Conservation (phyloP, 441 rosid genomes). For the Euphorbia schlechtendalii region DNA sequence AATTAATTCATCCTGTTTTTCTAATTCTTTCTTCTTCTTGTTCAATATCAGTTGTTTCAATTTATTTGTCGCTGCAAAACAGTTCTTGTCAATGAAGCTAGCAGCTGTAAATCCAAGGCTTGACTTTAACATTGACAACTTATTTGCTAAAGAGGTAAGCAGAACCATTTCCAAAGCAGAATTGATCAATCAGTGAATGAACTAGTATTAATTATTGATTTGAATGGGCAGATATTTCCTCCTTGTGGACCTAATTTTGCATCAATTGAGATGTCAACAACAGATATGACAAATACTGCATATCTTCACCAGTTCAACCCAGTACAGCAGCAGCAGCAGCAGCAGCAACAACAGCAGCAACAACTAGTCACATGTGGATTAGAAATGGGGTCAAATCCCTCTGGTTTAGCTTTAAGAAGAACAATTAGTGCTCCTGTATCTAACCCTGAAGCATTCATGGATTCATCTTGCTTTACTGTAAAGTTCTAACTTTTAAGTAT, state of each 20-base stretch:
- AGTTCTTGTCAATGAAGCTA: slow-evolving; percentile 74
- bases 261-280: slow-evolving; percentile 38
- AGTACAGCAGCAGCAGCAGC: too few species aligned
- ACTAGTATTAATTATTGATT: background rate
- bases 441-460: slow-evolving; percentile 36
- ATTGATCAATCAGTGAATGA: background rate
- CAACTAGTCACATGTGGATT: slow-evolving; percentile 37
- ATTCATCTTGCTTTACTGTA: slow-evolving; percentile 51
- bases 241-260: slow-evolving; percentile 38
- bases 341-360: slow-evolving; percentile 41
- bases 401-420: slow-evolving; percentile 39
- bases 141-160: slow-evolving; percentile 48
- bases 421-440: slow-evolving; percentile 42
- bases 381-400: slow-evolving; percentile 35
- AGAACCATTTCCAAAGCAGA: too few species aligned
- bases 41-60: background rate
- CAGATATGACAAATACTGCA: slow-evolving; percentile 48
- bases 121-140: slow-evolving; percentile 41
- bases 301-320: slow-evolving; percentile 42
- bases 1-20: background rate
- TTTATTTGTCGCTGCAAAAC: slow-evolving; percentile 10
- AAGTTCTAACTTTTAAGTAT: background rate
- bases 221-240: slow-evolving; percentile 39
- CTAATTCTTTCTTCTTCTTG: background rate
- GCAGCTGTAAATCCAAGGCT: slow-evolving; percentile 58